Evolutionary conservation across 1,139 yeast species (phyloP).

Genomic region (Saccharomyces hybrid): DNA sequence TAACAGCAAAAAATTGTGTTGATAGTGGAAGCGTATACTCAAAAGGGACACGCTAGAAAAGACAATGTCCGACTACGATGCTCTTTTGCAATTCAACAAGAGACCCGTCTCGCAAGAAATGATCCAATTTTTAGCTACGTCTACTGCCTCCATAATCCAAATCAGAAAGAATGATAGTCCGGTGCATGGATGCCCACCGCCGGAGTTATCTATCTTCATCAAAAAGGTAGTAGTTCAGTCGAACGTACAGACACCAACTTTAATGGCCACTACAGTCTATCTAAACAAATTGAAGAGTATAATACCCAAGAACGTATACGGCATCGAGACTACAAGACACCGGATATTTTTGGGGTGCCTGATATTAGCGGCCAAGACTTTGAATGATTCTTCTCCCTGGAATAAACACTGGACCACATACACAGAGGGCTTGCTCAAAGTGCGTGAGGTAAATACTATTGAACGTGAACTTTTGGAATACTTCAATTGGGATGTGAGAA

Average conservation of each 20-base stretch:
- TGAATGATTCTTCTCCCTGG: slow-evolving; percentile 88
- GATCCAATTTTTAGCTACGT: slow-evolving; percentile 73
- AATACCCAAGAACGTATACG: slow-evolving; percentile 83
- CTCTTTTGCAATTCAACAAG: slow-evolving; percentile 65
- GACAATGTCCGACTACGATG: slow-evolving; percentile 48
- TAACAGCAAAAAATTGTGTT: no score
- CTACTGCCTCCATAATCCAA: slow-evolving; percentile 73
- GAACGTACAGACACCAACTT: slow-evolving; percentile 92
- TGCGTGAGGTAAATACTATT: slow-evolving; percentile 79
- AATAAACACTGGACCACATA: slow-evolving; percentile 94
- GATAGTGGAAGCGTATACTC: not conserved
- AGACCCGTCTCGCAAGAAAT: slow-evolving; percentile 72
- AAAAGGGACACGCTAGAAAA: not conserved
- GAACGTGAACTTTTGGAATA: slow-evolving; percentile 80
- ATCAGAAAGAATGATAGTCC: slow-evolving; percentile 32
- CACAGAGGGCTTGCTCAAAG: slow-evolving; percentile 71
- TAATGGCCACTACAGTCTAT: slow-evolving; percentile 89
- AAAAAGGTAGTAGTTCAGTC: slow-evolving; percentile 66
- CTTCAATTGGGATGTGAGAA: slow-evolving; percentile 75
- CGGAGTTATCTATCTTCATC: slow-evolving; percentile 51
- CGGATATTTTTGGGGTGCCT: slow-evolving; percentile 83
- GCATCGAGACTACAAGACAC: slow-evolving; percentile 91
- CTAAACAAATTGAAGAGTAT: slow-evolving; percentile 67
- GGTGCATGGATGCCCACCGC: slow-evolving; percentile 27
- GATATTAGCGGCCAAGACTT: slow-evolving; percentile 80